These are phyloP conservation scores for Fusarium sp. DNA, from an alignment of 2,329 filamentous ascomycete genomes.

Conservation along the genomic window DNA sequence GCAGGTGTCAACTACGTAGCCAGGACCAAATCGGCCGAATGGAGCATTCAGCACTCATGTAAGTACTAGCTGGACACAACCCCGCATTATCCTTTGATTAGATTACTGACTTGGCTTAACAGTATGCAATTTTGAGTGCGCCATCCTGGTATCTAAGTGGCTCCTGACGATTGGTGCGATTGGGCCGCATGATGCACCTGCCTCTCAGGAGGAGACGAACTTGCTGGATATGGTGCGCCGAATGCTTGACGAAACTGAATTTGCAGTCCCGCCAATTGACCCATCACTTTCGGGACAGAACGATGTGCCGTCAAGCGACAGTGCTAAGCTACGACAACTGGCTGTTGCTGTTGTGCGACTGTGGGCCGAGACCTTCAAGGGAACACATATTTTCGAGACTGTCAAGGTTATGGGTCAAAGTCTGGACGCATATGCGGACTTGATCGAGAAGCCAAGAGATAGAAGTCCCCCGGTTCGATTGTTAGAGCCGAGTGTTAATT, in stretches of 20 bases:
- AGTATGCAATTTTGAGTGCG: conserved; percentile 72
- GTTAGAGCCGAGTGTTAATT: conserved; percentile 41
- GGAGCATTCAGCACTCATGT: conserved; percentile 72
- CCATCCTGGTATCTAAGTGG: conserved; percentile 70
- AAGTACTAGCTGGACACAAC: conserved; percentile 48
- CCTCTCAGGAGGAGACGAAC: conserved; percentile 63
- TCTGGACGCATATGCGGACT: conserved; percentile 66
- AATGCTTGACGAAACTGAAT: conserved; percentile 72
- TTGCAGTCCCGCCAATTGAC: conserved; percentile 67
- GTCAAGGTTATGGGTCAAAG: conserved; percentile 68
- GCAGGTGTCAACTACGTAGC: conserved; percentile 71
- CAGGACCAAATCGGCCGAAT: conserved; percentile 69
- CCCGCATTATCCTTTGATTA: background rate
- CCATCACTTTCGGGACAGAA: conserved; percentile 61
- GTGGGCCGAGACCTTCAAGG: conserved; percentile 72
- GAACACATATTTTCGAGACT: conserved; percentile 70
- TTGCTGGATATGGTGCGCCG: conserved; percentile 67
- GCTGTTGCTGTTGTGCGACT: conserved; percentile 68
- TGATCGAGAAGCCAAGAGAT: conserved; percentile 66
- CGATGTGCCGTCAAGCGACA: conserved; percentile 60
- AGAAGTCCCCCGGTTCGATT: conserved; percentile 50
- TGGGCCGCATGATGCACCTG: conserved; percentile 60
- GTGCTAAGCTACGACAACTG: conserved; percentile 64
- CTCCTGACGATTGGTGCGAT: conserved; percentile 66
- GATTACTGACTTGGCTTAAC: conserved; percentile 27